A percentile compares a stretch with the other conserved stretches of the same genome.
phyloP scores from a whole-genome alignment of 306 rosid species.

The Lathyrus tuberosus region DNA sequence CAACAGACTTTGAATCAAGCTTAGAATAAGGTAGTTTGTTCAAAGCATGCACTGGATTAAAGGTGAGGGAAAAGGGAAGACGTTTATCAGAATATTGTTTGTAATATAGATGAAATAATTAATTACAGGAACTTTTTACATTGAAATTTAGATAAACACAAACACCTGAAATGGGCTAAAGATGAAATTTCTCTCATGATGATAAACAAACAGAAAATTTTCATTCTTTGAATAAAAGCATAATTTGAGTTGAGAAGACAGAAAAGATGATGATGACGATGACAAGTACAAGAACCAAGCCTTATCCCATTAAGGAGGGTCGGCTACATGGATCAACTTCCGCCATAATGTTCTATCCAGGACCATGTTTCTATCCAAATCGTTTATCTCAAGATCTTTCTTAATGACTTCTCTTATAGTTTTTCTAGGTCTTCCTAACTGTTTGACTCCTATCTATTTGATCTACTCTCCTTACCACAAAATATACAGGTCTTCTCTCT shows the following conservation, averaged over 20 bases:
- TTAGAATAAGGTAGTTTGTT: conserved; percentile 98
- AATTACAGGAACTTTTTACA: conserved; percentile 9
- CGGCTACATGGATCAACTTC: too few relatives aligned
- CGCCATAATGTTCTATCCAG: too few relatives aligned
- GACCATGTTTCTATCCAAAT: too few relatives aligned
- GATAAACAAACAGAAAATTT: conserved; percentile 18
- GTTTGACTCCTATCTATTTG: too few relatives aligned
- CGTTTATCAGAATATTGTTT: conserved; percentile 12
- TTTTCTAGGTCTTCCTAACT: too few relatives aligned
- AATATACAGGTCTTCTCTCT: too few relatives aligned
- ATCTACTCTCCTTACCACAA: too few relatives aligned
- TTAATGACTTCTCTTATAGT: too few relatives aligned
- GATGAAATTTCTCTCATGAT: conserved; percentile 25
- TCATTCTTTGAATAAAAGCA: conserved; percentile 8
- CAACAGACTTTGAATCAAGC: conserved; percentile 97
- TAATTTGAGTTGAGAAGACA: conserved; percentile 4
- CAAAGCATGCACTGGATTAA: conserved; percentile 90
- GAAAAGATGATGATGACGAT: neutral
- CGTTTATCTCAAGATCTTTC: too few relatives aligned
- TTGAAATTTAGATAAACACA: conserved; percentile 18
- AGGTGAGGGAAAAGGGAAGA: conserved; percentile 24
- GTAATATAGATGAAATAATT: conserved; percentile 25
- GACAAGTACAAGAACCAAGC: too few relatives aligned
- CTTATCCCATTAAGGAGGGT: too few relatives aligned
- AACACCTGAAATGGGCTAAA: conserved; percentile 26